Evolutionary conservation across 176 grass and related monocot species (phyloP).

Genomic region (Ampelocalamus luodianensis): DNA sequence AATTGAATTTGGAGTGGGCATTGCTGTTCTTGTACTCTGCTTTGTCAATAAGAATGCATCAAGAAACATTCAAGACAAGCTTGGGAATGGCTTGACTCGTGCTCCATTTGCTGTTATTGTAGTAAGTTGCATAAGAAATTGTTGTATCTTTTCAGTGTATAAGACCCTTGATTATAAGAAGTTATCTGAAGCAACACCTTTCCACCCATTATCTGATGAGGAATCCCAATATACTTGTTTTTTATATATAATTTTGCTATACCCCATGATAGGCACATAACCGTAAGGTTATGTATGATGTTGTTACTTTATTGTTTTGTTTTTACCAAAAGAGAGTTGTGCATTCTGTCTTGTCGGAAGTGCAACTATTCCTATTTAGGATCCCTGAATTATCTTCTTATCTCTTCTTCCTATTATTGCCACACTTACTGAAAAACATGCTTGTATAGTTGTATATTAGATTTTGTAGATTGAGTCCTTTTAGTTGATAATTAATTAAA

Average conservation of each 20-base stretch:
- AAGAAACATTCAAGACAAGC: slow-evolving; percentile 75
- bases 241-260: background rate
- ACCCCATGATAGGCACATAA: background rate
- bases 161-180: slow-evolving; percentile 17
- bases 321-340: background rate
- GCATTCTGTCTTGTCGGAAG: background rate
- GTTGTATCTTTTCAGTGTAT: slow-evolving; percentile 3
- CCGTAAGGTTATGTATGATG: background rate
- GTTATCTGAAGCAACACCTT: slow-evolving; percentile 35
- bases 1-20: slow-evolving; percentile 85
- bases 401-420: slow-evolving; percentile 7
- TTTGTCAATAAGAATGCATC: slow-evolving; percentile 70
- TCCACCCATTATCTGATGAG: background rate
- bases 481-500: slow-evolving; percentile 41
- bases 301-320: slow-evolving; percentile 25
- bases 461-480: background rate
- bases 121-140: slow-evolving; percentile 59
- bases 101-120: slow-evolving; percentile 90
- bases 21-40: slow-evolving; percentile 87
- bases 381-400: slow-evolving; percentile 31
- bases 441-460: background rate
- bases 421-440: background rate
- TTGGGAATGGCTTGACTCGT: slow-evolving; percentile 91
- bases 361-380: slow-evolving; percentile 22
- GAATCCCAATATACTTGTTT: background rate